A percentile compares a stretch with the other conserved stretches of the same genome.
phyloP scores from a whole-genome alignment of 176 grass and related monocot species.

The Themeda triandra region DNA sequence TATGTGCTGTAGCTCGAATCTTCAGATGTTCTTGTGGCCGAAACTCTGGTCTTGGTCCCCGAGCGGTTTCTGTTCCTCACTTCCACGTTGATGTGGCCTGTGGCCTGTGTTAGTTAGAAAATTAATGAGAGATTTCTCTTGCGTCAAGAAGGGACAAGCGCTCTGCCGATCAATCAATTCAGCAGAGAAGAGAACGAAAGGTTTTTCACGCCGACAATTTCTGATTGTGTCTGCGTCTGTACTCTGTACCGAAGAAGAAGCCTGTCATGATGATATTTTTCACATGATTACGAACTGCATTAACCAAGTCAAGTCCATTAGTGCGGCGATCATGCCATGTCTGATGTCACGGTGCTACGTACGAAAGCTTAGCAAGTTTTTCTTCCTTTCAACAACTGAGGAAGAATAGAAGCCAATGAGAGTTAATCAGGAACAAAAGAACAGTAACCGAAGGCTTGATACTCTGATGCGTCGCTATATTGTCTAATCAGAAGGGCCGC shows the following conservation, averaged over 20 bases:
- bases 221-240: background rate
- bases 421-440: background rate
- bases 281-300: background rate
- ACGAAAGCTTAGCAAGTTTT: background rate
- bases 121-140: background rate
- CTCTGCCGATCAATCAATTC: too few species aligned
- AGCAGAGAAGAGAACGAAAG: background rate
- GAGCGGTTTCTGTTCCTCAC: background rate
- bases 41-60: constrained; percentile 24
- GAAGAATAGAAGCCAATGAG: background rate
- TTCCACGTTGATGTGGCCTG: background rate
- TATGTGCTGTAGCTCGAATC: constrained; percentile 20
- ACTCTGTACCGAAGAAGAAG: background rate
- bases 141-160: background rate
- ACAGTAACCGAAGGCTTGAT: background rate
- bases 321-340: background rate
- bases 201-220: background rate
- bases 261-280: background rate
- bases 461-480: background rate
- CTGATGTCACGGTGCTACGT: background rate
- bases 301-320: constrained; percentile 15
- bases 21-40: constrained; percentile 1
- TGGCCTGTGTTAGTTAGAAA: too few species aligned
- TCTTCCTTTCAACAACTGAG: background rate
- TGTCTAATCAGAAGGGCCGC: background rate